Base-by-base conservation (phyloP, 208 protist species). In the Trypanosoma theileri region DNA sequence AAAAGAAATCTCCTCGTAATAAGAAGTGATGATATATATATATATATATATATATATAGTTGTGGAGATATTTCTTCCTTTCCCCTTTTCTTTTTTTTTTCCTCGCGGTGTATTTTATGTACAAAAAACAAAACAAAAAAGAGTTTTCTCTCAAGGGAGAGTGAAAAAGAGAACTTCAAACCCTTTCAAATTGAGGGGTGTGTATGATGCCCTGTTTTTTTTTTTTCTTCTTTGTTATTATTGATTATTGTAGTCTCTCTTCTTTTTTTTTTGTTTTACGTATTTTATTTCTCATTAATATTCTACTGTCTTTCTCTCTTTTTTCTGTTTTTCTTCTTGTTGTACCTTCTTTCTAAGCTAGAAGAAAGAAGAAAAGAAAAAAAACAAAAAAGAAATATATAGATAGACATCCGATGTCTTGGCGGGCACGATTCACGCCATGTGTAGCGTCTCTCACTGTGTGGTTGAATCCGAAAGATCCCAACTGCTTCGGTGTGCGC, bases 381-480 rank as follows among this genome's bases (percentile, higher is more conserved):
- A 48, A 1, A n/a, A 48, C 10, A 48, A n/a, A 3, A 48, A 2
- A 3, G 44, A 48, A 48, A n/a, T n/a, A n/a, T n/a, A n/a, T 6
- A 16, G 6, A 13, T 12, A 26, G 56, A 48, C 17, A 54, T 51
- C 57, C n/a, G n/a, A 96, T 96, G 91, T 96, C 91, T 1, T 96
- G 91, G 91, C 62, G 91, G 50, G 88, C 88, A n/a, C 84, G 91
- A 51, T 94, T 96, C 69, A 92, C 91, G 4, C 91, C 91, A 2
- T 91, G 85, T 64, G 82, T 96, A 51, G 87, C 73, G 31, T 90
- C 81, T 19, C 76, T 94, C 42, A 94, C 86, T 9, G 88, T 94
- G 10, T 96, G 88, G 87, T 77, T 96, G n/a, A 96, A 96, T 73
- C 91, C 91, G 0, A 96, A 96, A 70, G 91, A 96, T 68, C 91